These are phyloP conservation scores for Colletotrichum navitas DNA, from an alignment of 2,329 filamentous ascomycete species.

Conservation along the genomic window DNA sequence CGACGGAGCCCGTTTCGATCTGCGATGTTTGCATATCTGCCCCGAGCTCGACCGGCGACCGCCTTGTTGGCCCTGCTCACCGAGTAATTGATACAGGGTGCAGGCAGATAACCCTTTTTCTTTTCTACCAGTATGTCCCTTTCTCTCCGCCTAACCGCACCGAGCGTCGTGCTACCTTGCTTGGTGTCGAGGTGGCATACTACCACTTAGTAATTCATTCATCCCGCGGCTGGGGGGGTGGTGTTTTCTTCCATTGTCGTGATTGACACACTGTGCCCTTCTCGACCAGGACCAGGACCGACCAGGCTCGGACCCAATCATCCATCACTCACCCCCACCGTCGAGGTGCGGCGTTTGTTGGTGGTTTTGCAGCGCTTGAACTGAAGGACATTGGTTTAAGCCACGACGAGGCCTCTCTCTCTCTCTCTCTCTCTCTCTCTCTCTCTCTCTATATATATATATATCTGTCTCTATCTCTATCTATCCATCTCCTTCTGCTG, in stretches of 20 bases:
- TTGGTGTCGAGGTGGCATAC: neutral
- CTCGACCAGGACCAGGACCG: neutral
- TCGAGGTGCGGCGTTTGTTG: neutral
- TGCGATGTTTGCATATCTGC: constrained; percentile 7
- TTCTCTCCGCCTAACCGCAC: neutral
- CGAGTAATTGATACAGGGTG: constrained; percentile 7
- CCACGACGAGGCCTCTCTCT: neutral
- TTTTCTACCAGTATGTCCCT: neutral
- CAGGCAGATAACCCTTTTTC: constrained; percentile 3
- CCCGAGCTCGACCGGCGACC: neutral
- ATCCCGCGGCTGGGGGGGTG: neutral
- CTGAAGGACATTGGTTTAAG: neutral
- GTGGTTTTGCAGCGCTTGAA: neutral
- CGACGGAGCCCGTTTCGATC: constrained; percentile 12
- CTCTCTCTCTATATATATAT: neutral
- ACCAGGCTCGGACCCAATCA: neutral
- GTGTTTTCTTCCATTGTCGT: neutral
- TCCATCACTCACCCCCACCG: neutral
- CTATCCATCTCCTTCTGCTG: neutral
- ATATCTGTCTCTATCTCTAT: neutral
- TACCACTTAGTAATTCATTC: neutral
- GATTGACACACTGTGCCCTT: neutral
- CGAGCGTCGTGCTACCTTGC: neutral
- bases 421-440: neutral
- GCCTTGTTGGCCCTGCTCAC: constrained; percentile 9